A percentile compares a stretch with the other conserved stretches of the same genome.
Conservation (phyloP, 2,329 filamentous ascomycete genomes). For the Sporothrix phasma region DNA sequence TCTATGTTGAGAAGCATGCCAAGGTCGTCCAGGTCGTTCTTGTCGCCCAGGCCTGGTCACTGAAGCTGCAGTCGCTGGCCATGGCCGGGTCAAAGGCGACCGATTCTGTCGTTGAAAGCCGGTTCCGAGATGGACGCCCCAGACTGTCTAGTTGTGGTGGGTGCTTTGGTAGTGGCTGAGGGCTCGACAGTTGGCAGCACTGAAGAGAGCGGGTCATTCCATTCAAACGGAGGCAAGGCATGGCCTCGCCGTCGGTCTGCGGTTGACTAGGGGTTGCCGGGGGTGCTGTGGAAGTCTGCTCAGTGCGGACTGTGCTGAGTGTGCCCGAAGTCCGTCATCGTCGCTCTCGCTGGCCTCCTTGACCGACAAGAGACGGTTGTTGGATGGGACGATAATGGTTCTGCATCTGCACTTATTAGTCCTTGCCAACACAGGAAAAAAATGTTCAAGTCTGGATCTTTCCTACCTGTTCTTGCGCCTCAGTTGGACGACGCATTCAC, state of each 20-base stretch:
- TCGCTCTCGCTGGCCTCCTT: background rate
- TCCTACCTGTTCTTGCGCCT: constrained; percentile 9
- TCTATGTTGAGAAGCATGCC: background rate
- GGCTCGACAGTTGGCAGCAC: background rate
- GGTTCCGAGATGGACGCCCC: background rate
- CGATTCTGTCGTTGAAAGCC: background rate
- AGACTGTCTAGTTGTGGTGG: too few species aligned
- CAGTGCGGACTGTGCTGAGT: background rate
- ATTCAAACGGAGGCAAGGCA: background rate
- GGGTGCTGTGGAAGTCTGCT: background rate
- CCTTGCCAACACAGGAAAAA: background rate
- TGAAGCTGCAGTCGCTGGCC: background rate
- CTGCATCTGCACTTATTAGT: background rate
- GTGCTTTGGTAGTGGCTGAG: background rate
- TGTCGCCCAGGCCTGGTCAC: background rate
- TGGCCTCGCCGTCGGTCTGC: background rate
- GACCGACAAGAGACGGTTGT: background rate
- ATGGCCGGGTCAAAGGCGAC: background rate
- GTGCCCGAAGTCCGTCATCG: background rate
- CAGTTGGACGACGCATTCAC: constrained; percentile 13
- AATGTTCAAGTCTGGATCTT: too few species aligned
- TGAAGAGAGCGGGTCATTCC: background rate
- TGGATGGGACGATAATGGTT: background rate
- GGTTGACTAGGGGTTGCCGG: background rate
- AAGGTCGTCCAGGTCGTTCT: background rate